A percentile compares a stretch with the other conserved stretches of the same genome.
Evolutionary conservation across 106 monocot species (phyloP).

Genomic region (Hemerocallis citrina): DNA sequence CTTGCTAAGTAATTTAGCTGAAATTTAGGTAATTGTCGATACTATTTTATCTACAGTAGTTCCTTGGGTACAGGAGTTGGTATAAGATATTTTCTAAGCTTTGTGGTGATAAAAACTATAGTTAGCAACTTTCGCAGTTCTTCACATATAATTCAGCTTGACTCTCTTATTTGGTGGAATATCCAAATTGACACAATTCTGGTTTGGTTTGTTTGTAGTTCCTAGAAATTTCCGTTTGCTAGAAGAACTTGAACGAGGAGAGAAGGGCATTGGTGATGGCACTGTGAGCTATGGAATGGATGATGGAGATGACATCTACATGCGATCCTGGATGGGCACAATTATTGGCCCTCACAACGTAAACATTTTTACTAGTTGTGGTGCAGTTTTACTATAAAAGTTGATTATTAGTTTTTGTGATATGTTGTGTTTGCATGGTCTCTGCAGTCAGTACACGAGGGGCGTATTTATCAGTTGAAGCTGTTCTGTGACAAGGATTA

Average conservation of each 20-base stretch:
- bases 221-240: constrained; percentile 46
- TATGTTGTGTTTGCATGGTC: background rate
- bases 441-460: constrained; percentile 31
- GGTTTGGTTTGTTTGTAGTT: constrained; percentile 10
- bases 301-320: constrained; percentile 29
- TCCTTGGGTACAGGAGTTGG: too few species aligned
- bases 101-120: too few species aligned
- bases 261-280: constrained; percentile 38
- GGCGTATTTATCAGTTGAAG: constrained; percentile 29
- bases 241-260: constrained; percentile 44
- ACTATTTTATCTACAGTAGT: too few species aligned
- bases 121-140: too few species aligned
- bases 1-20: too few species aligned
- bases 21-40: too few species aligned
- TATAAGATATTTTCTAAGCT: too few species aligned
- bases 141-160: too few species aligned
- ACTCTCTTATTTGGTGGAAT: too few species aligned
- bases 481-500: constrained; percentile 27
- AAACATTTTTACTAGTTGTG: background rate
- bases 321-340: constrained; percentile 33
- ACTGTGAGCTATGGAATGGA: constrained; percentile 31
- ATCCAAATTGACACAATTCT: too few species aligned
- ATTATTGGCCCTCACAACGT: constrained; percentile 34
- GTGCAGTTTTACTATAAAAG: background rate
- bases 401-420: background rate